phyloP scores from a whole-genome alignment of 2,329 filamentous ascomycete genomes.

The Verticillium nubilum region DNA sequence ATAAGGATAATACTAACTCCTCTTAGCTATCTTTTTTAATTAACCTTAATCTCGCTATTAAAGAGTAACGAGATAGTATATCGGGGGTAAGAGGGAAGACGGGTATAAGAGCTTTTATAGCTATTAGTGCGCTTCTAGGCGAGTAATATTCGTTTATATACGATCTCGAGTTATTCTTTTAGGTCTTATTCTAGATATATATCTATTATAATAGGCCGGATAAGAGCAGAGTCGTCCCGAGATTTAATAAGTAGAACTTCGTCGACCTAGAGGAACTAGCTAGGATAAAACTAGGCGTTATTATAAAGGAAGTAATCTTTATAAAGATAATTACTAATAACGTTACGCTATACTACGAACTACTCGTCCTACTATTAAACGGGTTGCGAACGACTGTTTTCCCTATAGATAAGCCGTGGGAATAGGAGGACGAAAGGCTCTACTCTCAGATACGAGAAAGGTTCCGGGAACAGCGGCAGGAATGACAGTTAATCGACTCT shows the following conservation, averaged over 20 bases:
- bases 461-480: too few relatives aligned
- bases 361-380: slow-evolving; percentile 23
- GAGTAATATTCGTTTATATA: slow-evolving; percentile 40
- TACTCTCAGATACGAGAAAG: background rate
- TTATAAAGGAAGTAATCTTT: background rate
- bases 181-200: slow-evolving; percentile 40
- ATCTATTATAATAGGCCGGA: slow-evolving; percentile 29
- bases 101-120: slow-evolving; percentile 39
- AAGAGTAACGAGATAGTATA: slow-evolving; percentile 19
- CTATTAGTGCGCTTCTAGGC: slow-evolving; percentile 33
- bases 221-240: background rate
- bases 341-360: slow-evolving; percentile 20
- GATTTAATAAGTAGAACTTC: slow-evolving; percentile 15
- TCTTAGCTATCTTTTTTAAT: slow-evolving; percentile 27
- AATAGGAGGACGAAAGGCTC: background rate
- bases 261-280: background rate
- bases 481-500: too few relatives aligned
- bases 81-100: slow-evolving; percentile 35
- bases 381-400: slow-evolving; percentile 22
- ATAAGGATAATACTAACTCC: slow-evolving; percentile 31
- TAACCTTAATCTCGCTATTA: slow-evolving; percentile 33
- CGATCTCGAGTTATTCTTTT: slow-evolving; percentile 44
- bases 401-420: slow-evolving; percentile 15
- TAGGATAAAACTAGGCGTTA: background rate
- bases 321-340: background rate